Conservation (phyloP, 2,329 filamentous ascomycete genomes). For the Neocucurbitaria cava region DNA sequence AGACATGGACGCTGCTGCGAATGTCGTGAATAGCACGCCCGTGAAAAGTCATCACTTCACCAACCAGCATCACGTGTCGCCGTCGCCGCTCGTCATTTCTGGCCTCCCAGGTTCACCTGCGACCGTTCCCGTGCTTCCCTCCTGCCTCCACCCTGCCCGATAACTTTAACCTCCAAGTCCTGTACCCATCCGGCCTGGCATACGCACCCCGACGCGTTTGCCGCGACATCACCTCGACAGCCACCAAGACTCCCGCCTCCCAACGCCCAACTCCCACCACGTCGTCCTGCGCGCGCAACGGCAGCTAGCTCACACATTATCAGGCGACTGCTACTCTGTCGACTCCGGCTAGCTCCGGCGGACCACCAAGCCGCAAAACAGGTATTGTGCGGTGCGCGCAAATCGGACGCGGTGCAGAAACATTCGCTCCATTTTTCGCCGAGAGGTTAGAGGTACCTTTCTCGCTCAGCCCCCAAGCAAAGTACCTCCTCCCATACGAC, state of each 20-base stretch:
- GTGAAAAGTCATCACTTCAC: conserved; percentile 22
- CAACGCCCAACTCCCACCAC: conserved; percentile 24
- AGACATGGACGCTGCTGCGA: too few species aligned
- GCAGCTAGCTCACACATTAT: conserved; percentile 10
- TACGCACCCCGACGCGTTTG: conserved; percentile 28
- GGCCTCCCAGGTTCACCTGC: too few species aligned
- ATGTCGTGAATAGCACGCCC: conserved; percentile 6
- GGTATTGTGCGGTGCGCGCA: conserved; percentile 28
- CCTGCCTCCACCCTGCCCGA: conserved; percentile 12
- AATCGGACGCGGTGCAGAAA: conserved; percentile 30
- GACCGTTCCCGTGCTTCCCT: neutral
- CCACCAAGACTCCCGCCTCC: conserved; percentile 17
- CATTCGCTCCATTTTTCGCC: conserved; percentile 38
- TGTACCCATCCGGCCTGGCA: conserved; percentile 18
- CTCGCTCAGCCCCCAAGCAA: conserved; percentile 12
- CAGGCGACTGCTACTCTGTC: conserved; percentile 5
- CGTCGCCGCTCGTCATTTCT: conserved; percentile 6
- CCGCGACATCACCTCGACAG: conserved; percentile 23
- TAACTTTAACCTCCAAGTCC: too few species aligned
- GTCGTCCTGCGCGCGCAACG: conserved; percentile 14
- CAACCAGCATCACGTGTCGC: conserved; percentile 22
- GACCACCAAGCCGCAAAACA: conserved; percentile 25
- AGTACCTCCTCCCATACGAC: too few species aligned
- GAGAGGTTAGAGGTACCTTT: conserved; percentile 24
- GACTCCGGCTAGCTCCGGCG: conserved; percentile 35